Base-by-base conservation (phyloP, 2,329 filamentous ascomycete genomes). In the Nemania diffusa region DNA sequence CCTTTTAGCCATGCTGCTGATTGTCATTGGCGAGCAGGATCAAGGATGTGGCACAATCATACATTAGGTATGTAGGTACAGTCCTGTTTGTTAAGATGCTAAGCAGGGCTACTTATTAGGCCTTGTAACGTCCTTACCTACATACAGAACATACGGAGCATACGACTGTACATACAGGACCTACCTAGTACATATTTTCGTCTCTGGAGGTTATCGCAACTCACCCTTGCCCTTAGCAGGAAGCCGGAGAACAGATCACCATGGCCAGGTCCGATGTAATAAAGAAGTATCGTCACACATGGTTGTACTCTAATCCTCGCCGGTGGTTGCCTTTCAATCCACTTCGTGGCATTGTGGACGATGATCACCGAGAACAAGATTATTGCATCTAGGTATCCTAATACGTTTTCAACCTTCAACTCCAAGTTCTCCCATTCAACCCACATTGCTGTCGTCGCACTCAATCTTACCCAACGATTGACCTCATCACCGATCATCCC, bases 401-500 rank as follows among this genome's bases (percentile, higher is more conserved):
- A 46, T 42, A 64, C 59, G 53, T 40, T 20, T 34, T 46, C 15
- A 55, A n/a, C 27, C 32, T 34, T 42, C 20, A 48, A 7, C 5
- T 40, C 40, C 40, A 60, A 51, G 55, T 52, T 69, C 44, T 61
- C 53, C 52, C 26, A 34, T 64, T 50, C 42, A 53, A 46, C 51
- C 48, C 57, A 50, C 40, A 9, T 29, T 44, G 32, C 50, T 32
- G 46, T 52, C 29, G 46, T 68, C 29, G n/a, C 44, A 26, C 32
- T 51, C 46, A 46, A 56, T 60, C 66, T 59, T n/a, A 64, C 42
- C 32, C 46, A 40, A 34, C 48, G 32, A 62, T 46, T 24, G 32
- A 57, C 24, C 44, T 57, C 59, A 63, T 64, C 58, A 64, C 65
- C 59, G 59, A 69, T 58, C 58, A 67, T 26, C 34, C 63, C 68